phyloP scores from a whole-genome alignment of 345 rosid species.

The Camelina hispida region DNA sequence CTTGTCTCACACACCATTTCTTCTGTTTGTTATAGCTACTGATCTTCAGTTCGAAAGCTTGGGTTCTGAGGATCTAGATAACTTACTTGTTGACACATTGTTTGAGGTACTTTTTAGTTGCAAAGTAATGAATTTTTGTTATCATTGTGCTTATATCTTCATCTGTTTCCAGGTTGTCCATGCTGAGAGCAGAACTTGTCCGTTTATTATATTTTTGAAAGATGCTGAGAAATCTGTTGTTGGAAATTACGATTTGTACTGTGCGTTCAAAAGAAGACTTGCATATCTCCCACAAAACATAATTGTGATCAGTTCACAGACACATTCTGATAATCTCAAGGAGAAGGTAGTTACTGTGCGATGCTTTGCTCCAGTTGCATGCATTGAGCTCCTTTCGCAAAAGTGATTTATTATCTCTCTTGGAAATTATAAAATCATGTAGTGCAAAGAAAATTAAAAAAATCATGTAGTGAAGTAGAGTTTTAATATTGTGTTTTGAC shows the following conservation, averaged over 20 bases:
- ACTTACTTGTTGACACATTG: constrained; percentile 67
- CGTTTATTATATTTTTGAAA: constrained; percentile 91
- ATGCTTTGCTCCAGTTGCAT: constrained; percentile 7
- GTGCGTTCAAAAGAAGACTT: constrained; percentile 68
- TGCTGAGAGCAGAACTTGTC: constrained; percentile 72
- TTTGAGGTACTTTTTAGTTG: constrained; percentile 68
- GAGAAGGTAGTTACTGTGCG: constrained; percentile 71
- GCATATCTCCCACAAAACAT: constrained; percentile 82
- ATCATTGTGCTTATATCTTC: constrained; percentile 18
- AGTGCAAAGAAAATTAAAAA: neutral
- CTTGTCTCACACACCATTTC: constrained; percentile 27
- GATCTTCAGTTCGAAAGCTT: constrained; percentile 71
- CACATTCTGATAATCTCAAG: constrained; percentile 67
- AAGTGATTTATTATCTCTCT: neutral
- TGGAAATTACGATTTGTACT: constrained; percentile 66
- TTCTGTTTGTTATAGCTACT: constrained; percentile 50
- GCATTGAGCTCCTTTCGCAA: constrained; percentile 9
- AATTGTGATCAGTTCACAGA: constrained; percentile 78
- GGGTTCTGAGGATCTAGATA: constrained; percentile 59
- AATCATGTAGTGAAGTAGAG: neutral
- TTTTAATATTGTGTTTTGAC: neutral
- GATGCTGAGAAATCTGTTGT: constrained; percentile 88
- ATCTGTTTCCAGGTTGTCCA: constrained; percentile 60
- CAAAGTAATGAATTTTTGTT: constrained; percentile 21
- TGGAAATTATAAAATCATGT: no score